phyloP scores from a whole-genome alignment of 306 rosid genomes.

The Alnus glutinosa region DNA sequence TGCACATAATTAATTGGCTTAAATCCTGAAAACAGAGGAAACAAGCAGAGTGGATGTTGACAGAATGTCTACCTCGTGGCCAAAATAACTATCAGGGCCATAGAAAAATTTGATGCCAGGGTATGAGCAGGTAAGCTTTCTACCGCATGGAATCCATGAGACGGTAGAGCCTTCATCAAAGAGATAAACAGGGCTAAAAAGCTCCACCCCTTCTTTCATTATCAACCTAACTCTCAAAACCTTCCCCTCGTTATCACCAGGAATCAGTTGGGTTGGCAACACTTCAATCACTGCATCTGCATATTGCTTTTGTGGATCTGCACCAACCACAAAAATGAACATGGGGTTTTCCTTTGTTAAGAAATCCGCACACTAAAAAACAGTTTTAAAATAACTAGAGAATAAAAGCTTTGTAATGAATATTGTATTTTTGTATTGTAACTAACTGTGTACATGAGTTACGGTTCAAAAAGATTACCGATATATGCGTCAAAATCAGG shows the following conservation, averaged over 20 bases:
- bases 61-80: slow-evolving; percentile 59
- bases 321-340: not conserved
- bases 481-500: slow-evolving; percentile 96
- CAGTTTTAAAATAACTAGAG: no score
- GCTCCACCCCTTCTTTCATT: slow-evolving; percentile 85
- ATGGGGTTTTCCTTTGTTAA: not conserved
- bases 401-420: no score
- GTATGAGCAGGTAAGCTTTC: slow-evolving; percentile 98
- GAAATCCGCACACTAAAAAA: not conserved
- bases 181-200: slow-evolving; percentile 87
- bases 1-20: no score
- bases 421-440: no score
- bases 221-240: slow-evolving; percentile 86
- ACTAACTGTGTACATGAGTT: no score
- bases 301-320: slow-evolving; percentile 96
- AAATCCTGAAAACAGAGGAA: no score
- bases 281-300: slow-evolving; percentile 99
- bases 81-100: slow-evolving; percentile 77
- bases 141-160: slow-evolving; percentile 98
- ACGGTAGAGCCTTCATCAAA: slow-evolving; percentile 95
- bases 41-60: no score
- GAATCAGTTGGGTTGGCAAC: slow-evolving; percentile 83
- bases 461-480: slow-evolving; percentile 40
- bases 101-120: slow-evolving; percentile 96
- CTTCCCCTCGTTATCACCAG: slow-evolving; percentile 91